Conservation (phyloP, 2,329 filamentous ascomycete species). For the Fusarium mexicanum region DNA sequence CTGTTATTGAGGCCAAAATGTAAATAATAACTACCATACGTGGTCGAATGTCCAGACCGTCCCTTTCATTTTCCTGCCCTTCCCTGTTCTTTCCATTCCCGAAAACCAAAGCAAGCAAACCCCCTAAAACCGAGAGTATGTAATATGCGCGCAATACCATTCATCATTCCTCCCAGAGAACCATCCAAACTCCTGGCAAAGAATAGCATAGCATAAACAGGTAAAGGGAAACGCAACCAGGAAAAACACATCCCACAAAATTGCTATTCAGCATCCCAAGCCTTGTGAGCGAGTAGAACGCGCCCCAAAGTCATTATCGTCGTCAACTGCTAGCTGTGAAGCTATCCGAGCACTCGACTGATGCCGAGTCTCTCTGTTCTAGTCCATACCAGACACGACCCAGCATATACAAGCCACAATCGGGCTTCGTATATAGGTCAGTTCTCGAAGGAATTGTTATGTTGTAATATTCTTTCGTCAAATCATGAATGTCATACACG, state of each 20-base stretch:
- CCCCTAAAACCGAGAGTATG: conserved; percentile 15
- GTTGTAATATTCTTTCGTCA: conserved; percentile 40
- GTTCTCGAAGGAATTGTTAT: conserved; percentile 25
- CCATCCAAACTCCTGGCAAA: conserved; percentile 46
- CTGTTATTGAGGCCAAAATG: conserved; percentile 17
- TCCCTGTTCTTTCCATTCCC: conserved; percentile 1
- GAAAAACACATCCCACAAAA: conserved; percentile 23
- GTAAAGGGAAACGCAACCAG: conserved; percentile 30
- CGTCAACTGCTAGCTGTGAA: conserved; percentile 46
- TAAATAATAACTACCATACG: conserved; percentile 30
- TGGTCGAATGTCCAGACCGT: conserved; percentile 22
- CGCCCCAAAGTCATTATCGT: conserved; percentile 45
- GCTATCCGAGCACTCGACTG: conserved; percentile 33
- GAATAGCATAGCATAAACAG: conserved; percentile 31
- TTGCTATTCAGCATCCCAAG: conserved; percentile 37
- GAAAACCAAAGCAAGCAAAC: conserved; percentile 10
- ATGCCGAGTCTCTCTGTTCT: conserved; percentile 36
- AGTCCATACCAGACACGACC: conserved; percentile 35
- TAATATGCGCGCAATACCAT: conserved; percentile 21
- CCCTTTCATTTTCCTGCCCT: conserved; percentile 12
- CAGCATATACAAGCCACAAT: conserved; percentile 21
- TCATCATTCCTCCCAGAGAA: conserved; percentile 16
- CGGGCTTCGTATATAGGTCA: conserved; percentile 15
- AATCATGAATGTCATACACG: conserved; percentile 41
- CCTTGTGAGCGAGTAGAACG: conserved; percentile 31